Evolutionary conservation across 1,284 basidiomycete species (phyloP), one percentile per base, ranked within the genome.

Genomic region (Blastosporella zonata): DNA sequence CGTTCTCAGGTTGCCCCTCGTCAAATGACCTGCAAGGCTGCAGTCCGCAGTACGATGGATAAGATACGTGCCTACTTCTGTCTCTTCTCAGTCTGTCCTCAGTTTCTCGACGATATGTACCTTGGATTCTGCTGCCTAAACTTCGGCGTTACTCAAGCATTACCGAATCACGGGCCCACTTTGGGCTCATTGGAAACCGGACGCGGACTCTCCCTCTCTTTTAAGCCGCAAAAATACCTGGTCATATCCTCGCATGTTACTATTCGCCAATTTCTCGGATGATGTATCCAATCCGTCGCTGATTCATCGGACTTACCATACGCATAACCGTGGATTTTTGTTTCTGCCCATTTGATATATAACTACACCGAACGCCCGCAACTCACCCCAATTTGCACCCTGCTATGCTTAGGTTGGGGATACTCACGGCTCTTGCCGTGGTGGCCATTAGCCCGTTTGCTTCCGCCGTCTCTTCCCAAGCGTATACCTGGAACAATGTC

Each of bases 401-500:
- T 33, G 47, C 31, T 40, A 68, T 67, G 66, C 47, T 57, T 43
- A 62, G 56, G 47, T 36, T 62, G 31, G 56, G 55, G 10, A 46
- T 61, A 29, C 46, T 67, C 23, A 52, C 55, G 46, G 55, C 56
- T 25, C 51, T 67, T 20, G 49, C 57, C 23, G 49, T 57, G n/a
- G 55, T 45, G 35, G 52, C 59, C 29, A 27, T 59, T 12, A 43
- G 50, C 25, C 64, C 67, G 13, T 37, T 70, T 8, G 71, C 59
- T 29, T 45, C 58, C 36, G 73, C 74, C 12, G 70, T 71, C 23
- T 64, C 72, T 18, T 70, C 76, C 1, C 79, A 81, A 55, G 46
- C 69, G 0, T 81, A 81, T 59, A 75, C 67, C n/a, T 84, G 81
- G 80, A 77, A 77, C 54, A 82, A 82, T 55, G 81, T 82, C 52